A percentile compares a stretch with the other conserved stretches of the same genome.
Evolutionary conservation across 306 rosid genomes (phyloP).

Genomic region (Dryas octopetala): DNA sequence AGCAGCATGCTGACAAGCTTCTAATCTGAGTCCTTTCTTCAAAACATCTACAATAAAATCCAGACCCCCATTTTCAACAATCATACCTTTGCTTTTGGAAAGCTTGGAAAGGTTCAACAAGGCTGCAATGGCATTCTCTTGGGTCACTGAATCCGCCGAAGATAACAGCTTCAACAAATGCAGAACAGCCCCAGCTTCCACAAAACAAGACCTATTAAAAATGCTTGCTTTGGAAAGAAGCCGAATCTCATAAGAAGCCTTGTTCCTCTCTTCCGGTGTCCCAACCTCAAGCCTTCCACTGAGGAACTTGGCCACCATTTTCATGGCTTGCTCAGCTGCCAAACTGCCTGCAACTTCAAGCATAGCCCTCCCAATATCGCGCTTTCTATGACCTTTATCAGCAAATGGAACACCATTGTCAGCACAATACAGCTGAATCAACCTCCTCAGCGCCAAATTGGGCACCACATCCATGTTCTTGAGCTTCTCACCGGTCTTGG

Average conservation of each 20-base stretch:
- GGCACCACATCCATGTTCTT: conserved; percentile 55
- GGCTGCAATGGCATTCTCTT: conserved; percentile 73
- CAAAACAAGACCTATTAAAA: conserved; percentile 70
- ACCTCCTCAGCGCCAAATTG: conserved; percentile 48
- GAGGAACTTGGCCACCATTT: conserved; percentile 44
- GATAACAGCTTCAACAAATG: conserved; percentile 47
- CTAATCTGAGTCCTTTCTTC: conserved; percentile 42
- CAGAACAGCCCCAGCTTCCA: conserved; percentile 57
- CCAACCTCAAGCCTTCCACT: conserved; percentile 32
- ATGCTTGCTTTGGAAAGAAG: conserved; percentile 68
- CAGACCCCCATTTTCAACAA: conserved; percentile 58
- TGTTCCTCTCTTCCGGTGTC: conserved; percentile 38
- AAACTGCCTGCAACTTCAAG: conserved; percentile 32
- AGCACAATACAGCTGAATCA: conserved; percentile 53
- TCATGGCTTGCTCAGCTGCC: conserved; percentile 57
- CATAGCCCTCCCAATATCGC: conserved; percentile 28
- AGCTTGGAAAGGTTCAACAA: conserved; percentile 74
- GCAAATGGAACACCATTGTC: conserved; percentile 42
- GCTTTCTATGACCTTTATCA: conserved; percentile 38
- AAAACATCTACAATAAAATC: conserved; percentile 52
- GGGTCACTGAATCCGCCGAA: conserved; percentile 33
- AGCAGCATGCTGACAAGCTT: conserved; percentile 67
- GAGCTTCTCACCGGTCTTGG: conserved; percentile 71
- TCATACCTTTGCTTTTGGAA: conserved; percentile 39
- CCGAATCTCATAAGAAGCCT: conserved; percentile 60